A percentile compares a stretch with the other conserved stretches of the same genome.
Conservation (phyloP, 2,329 filamentous ascomycete genomes). For the Calonectria pteridis region DNA sequence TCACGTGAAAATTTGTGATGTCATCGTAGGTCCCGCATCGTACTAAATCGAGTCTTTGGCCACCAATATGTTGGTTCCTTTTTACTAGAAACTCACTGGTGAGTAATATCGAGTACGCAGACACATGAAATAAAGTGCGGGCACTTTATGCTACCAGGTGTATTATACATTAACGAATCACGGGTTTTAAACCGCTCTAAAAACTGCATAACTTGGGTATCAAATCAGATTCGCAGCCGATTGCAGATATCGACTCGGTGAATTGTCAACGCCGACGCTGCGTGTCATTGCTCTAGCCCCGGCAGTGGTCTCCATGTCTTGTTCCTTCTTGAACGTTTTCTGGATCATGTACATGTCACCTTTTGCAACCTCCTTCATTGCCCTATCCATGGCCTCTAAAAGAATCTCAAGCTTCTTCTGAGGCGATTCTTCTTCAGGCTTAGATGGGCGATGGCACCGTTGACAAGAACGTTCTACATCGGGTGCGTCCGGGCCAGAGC, state of each 20-base stretch:
- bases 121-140: neutral
- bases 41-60: neutral
- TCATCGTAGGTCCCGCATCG: neutral
- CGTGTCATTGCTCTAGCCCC: neutral
- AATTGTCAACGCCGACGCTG: no score
- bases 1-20: neutral
- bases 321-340: neutral
- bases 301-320: neutral
- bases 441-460: conserved; percentile 20
- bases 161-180: neutral
- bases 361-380: conserved; percentile 31
- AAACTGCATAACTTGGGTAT: neutral
- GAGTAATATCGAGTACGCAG: neutral
- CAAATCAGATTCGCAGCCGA: neutral
- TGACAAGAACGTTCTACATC: conserved; percentile 32
- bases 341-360: conserved; percentile 10
- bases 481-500: conserved; percentile 34
- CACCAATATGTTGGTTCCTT: neutral
- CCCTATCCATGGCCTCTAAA: conserved; percentile 29
- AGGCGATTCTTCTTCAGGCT: neutral
- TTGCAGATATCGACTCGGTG: neutral
- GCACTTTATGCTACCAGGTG: neutral
- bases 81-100: neutral
- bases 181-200: neutral
- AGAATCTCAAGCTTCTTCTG: conserved; percentile 17